Conservation (phyloP, 2,329 filamentous ascomycete genomes). For the Penicillium fuscoglaucum region DNA sequence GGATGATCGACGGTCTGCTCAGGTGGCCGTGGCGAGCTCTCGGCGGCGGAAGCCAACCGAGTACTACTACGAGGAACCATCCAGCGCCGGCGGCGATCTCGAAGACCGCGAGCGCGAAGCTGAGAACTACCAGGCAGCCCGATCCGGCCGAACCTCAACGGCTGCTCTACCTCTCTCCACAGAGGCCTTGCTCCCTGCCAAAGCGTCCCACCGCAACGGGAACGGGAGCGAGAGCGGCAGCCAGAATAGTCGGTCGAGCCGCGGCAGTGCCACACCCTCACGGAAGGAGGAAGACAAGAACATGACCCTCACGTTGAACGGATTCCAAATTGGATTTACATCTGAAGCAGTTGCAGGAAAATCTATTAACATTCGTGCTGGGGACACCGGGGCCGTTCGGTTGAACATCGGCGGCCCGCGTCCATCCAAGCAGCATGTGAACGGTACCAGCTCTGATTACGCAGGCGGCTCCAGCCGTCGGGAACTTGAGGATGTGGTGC, state of each 20-base stretch:
- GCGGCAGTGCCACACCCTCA: slow-evolving; percentile 37
- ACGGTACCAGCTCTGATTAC: slow-evolving; percentile 32
- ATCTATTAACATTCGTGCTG: slow-evolving; percentile 41
- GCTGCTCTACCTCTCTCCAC: slow-evolving; percentile 34
- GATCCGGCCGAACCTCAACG: slow-evolving; percentile 24
- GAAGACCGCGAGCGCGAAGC: slow-evolving; percentile 41
- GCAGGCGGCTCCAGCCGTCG: slow-evolving; percentile 32
- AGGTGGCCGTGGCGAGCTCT: slow-evolving; percentile 37
- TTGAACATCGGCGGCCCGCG: slow-evolving; percentile 42
- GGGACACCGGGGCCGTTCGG: slow-evolving; percentile 40
- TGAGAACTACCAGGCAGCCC: slow-evolving; percentile 44
- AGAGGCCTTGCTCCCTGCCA: slow-evolving; percentile 37
- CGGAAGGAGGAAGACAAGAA: slow-evolving; percentile 40
- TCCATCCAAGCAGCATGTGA: slow-evolving; percentile 39
- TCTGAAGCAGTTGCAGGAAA: slow-evolving; percentile 40
- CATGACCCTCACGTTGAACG: slow-evolving; percentile 43
- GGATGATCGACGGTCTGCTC: slow-evolving; percentile 32
- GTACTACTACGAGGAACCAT: slow-evolving; percentile 32
- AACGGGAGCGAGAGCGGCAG: slow-evolving; percentile 43
- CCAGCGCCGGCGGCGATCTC: slow-evolving; percentile 26
- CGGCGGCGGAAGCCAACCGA: slow-evolving; percentile 35
- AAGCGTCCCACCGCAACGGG: slow-evolving; percentile 30
- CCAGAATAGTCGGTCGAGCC: slow-evolving; percentile 44
- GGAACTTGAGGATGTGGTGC: slow-evolving; percentile 35
- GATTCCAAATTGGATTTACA: slow-evolving; percentile 42